Evolutionary conservation across 192 early-diverging fungal species (phyloP), one percentile per base, ranked within the genome.

Genomic region (Jimgerdemannia lactiflua): DNA sequence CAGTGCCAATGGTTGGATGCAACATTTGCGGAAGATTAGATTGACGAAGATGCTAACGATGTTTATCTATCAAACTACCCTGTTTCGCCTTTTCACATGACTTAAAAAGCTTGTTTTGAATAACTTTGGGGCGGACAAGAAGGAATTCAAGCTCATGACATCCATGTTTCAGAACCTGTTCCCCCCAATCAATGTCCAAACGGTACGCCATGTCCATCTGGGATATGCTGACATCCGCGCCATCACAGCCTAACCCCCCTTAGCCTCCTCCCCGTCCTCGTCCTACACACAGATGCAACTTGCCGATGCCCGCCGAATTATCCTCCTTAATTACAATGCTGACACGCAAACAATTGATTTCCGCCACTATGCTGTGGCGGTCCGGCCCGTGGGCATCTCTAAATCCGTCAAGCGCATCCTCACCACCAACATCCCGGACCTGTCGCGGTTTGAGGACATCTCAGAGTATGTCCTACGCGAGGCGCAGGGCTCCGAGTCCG

Each of bases 81-180:
- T 29, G 29, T 29, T 29, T 29, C 29, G 29, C 29, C 29, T 29
- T 29, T 29, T 29, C 29, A 29, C 29, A 29, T 29, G 29, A 29
- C 29, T 39, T 42, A 4, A 66, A n/a, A 29, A 89, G 76, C 78
- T 95, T 40, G 94, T 95, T 6, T 76, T 95, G 42, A 95, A 95
- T 84, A 92, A 93, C 75, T 94, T 94, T 84, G 80, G 83, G 18
- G 87, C 85, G 63, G 87, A 91, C 73, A 85, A 84, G 39, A 92
- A 92, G 18, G 87, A 96, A 44, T 87, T 97, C 75, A 95, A 97
- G 83, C 85, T 99, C 64, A 94, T 98, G 91, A 92, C 92, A 3
- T 93, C 95, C 10, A 92, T 97, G 89, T 92, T 99, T 74, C 98
- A 98, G 75, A 98, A 97, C 80, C 89, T 99, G 91, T 97, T 97